Evolutionary conservation across 495 filamentous ascomycete species (phyloP).

Genomic region (Stereocaulon alpinum): DNA sequence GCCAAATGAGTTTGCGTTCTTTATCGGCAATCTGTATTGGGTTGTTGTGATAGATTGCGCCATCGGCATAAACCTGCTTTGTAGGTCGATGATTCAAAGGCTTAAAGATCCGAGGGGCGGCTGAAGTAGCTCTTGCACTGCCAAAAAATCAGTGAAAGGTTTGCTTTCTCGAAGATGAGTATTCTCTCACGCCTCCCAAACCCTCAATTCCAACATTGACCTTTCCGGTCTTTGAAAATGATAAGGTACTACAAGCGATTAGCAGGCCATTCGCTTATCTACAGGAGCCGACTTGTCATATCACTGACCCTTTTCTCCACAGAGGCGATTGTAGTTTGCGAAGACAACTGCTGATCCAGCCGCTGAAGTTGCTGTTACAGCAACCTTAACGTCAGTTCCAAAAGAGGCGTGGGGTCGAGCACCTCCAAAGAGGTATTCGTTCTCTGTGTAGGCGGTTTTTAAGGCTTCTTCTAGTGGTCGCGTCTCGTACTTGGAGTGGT

Average conservation of each 20-base stretch:
- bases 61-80: constrained; percentile 34
- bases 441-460: constrained; percentile 22
- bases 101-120: constrained; percentile 39
- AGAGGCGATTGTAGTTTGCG: constrained; percentile 40
- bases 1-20: constrained; percentile 41
- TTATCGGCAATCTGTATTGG: constrained; percentile 36
- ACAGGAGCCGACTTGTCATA: neutral
- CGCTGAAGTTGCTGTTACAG: constrained; percentile 35
- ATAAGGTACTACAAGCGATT: constrained; percentile 22
- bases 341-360: constrained; percentile 35
- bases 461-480: constrained; percentile 31
- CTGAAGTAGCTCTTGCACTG: constrained; percentile 38
- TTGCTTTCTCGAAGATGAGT: neutral
- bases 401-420: constrained; percentile 20
- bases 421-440: constrained; percentile 35
- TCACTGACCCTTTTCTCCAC: constrained; percentile 11
- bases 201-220: constrained; percentile 33
- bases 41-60: constrained; percentile 37
- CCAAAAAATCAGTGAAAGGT: constrained; percentile 3
- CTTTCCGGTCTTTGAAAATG: constrained; percentile 36
- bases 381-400: constrained; percentile 31
- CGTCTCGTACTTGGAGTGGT: constrained; percentile 35
- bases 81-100: constrained; percentile 33
- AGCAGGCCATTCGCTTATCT: neutral
- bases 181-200: constrained; percentile 42